Evolutionary conservation across 1,284 basidiomycete genomes (phyloP).

Genomic region (Cryptococcus hybrid): DNA sequence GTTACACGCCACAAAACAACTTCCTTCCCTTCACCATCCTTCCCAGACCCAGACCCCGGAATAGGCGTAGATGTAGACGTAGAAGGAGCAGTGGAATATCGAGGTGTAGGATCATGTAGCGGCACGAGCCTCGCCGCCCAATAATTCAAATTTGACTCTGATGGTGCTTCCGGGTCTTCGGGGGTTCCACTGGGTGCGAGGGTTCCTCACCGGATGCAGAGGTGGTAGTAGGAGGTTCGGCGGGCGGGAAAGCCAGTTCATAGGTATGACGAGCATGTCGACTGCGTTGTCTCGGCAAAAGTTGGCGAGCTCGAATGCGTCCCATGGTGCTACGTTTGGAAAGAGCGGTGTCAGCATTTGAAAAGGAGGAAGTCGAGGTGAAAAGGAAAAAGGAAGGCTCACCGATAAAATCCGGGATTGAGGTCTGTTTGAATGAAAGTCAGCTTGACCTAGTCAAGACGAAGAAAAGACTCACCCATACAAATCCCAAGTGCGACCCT

Average conservation of each 20-base stretch:
- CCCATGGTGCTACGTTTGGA: constrained; percentile 53
- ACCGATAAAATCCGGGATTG: constrained; percentile 61
- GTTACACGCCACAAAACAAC: constrained; percentile 51
- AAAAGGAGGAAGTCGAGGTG: too few relatives aligned
- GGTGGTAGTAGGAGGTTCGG: constrained; percentile 32
- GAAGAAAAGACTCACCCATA: constrained; percentile 56
- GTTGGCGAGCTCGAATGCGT: constrained; percentile 74
- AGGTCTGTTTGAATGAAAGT: constrained; percentile 53
- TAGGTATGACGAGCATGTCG: constrained; percentile 67
- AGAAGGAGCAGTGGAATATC: constrained; percentile 18
- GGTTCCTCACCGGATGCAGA: constrained; percentile 4
- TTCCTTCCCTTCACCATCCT: constrained; percentile 29
- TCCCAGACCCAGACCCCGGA: not conserved
- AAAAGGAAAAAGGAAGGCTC: not conserved
- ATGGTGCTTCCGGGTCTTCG: constrained; percentile 34
- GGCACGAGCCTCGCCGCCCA: constrained; percentile 49
- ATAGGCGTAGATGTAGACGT: too few relatives aligned
- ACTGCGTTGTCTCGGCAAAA: constrained; percentile 61
- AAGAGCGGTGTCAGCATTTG: not conserved
- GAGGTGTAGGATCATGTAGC: constrained; percentile 48
- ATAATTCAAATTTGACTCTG: constrained; percentile 48
- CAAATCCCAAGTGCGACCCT: constrained; percentile 72
- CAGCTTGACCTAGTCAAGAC: too few relatives aligned
- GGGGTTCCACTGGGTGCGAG: too few relatives aligned
- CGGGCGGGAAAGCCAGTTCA: constrained; percentile 51